Evolutionary conservation across 192 early-diverging fungal genomes (phyloP), one percentile per base, ranked within the genome.

Genomic region (Backusella liffmaniae): DNA sequence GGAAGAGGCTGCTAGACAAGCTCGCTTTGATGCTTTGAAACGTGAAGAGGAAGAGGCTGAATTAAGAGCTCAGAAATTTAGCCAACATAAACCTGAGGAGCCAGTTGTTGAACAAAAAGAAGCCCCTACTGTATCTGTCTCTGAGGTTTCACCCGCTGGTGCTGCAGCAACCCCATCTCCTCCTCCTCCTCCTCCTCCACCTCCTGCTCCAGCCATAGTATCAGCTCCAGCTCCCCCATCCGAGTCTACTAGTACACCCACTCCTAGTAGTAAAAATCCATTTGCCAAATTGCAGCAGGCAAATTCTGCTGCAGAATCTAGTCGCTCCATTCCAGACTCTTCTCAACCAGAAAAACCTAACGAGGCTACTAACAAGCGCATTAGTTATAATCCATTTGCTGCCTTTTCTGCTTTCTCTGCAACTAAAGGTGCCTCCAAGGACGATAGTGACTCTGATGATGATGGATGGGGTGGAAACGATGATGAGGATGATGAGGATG

Each of bases 311-410:
- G 26, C 23, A 26, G 56, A 62, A 1, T 34, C 41, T 0, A 62
- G 56, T 5, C 16, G 23, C 49, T 32, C 69, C 32, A 56, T 74
- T 36, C 13, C 36, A 5, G 37, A 34, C 16, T 15, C 67, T 53
- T 72, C 68, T 23, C 44, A 62, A 4, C 13, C 56, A 39, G 75
- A 71, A 32, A 76, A 76, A 23, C 46, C 67, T 5, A 56, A 76
- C 34, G 69, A 68, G 62, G 8, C 21, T 18, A 9, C 74, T n/a
- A 75, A 83, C 16, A 79, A 77, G 42, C 75, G 77, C 39, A 66
- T 68, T 51, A 77, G 82, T 37, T 81, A 83, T 73, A 85, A 85
- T 81, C 84, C 84, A 21, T 85, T 85, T 67, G 74, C 72, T 29
- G 66, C 79, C 16, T 78, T 79, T 23, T 75, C 79, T 46, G 76